Base-by-base conservation (phyloP, 2,329 filamentous ascomycete genomes). In the Monilinia polystroma region DNA sequence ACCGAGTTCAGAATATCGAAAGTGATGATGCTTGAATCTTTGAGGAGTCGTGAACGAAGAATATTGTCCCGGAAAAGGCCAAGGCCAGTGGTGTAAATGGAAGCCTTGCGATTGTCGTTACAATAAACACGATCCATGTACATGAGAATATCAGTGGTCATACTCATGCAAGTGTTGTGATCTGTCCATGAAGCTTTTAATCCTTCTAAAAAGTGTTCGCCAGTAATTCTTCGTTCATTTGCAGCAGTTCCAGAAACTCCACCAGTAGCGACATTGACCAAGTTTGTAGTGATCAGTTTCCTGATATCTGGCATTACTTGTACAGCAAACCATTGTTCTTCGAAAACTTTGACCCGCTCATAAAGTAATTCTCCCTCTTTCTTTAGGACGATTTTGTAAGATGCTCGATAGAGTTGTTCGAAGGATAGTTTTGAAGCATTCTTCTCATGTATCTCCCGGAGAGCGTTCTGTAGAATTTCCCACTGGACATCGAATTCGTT, bases 61-160 rank as follows among this genome's bases (percentile, higher is more conserved):
- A 99, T 90, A 72, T 93, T 84, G 72, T 97, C 92, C 49, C 94
- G 88, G 77, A 96, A 99, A 2, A 97, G 82, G 3, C 89, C 89
- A 82, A 99, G 96, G 3, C 92, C 89, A 12, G 90, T 87, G 18
- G 89, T 86, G 76, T 93, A 97, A 65, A 97, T 95, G 0, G 90
- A 90, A 0, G 92, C 89, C 68, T 85, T 84, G 7, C 87, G 84
- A 68, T 88, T 85, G 70, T 96, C 92, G 47, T 87, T 82, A 60
- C 87, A 90, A 74, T 91, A 93, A 38, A 93, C 89, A 60, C 93
- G 90, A 76, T 99, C 94, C 83, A 99, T 92, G 76, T 97, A 97
- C 93, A 98, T 97, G 63, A 98, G 83, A 43, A 98, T 92, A 77
- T 98, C 95, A 4, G 93, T 93, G 62, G 92, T 89, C 94, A 98